These are phyloP conservation scores for Rhizopogon vulgaris DNA, from an alignment of 768 basidiomycete species.

Conservation along the genomic window DNA sequence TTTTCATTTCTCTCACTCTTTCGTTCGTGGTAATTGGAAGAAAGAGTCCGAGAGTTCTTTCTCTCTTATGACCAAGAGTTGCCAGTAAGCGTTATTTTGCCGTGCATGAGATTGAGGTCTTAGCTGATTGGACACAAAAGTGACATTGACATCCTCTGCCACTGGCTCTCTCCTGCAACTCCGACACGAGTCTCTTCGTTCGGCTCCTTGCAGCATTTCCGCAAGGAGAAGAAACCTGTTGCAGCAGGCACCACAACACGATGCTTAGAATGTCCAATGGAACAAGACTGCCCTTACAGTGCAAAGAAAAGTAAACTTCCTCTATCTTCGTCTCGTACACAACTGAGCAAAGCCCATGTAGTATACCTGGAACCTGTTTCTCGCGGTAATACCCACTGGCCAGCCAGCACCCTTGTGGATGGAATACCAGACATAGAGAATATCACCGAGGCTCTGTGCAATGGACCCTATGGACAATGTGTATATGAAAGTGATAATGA, in stretches of 20 bases:
- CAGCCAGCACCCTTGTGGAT: constrained; percentile 63
- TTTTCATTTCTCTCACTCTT: constrained; percentile 87
- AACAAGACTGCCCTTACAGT: constrained; percentile 75
- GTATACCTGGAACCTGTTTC: constrained; percentile 79
- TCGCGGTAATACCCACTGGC: constrained; percentile 48
- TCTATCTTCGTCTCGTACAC: not conserved
- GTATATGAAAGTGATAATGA: constrained; percentile 84
- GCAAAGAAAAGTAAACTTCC: constrained; percentile 68
- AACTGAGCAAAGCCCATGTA: constrained; percentile 23
- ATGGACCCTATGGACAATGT: constrained; percentile 72
- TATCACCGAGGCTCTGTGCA: constrained; percentile 62
- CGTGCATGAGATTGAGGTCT: not conserved
- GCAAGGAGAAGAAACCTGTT: constrained; percentile 61
- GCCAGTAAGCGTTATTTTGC: constrained; percentile 55
- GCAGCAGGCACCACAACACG: constrained; percentile 60
- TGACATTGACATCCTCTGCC: constrained; percentile 79
- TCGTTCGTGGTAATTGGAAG: constrained; percentile 79
- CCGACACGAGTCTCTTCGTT: constrained; percentile 78
- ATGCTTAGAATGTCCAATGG: constrained; percentile 73
- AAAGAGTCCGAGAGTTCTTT: constrained; percentile 68
- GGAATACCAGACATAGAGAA: constrained; percentile 86
- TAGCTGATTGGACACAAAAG: constrained; percentile 30
- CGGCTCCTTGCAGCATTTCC: constrained; percentile 81
- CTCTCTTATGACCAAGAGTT: constrained; percentile 84
- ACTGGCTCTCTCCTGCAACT: constrained; percentile 62